Base-by-base conservation (phyloP, 2,329 filamentous ascomycete genomes). In the Talaromyces atroroseus region DNA sequence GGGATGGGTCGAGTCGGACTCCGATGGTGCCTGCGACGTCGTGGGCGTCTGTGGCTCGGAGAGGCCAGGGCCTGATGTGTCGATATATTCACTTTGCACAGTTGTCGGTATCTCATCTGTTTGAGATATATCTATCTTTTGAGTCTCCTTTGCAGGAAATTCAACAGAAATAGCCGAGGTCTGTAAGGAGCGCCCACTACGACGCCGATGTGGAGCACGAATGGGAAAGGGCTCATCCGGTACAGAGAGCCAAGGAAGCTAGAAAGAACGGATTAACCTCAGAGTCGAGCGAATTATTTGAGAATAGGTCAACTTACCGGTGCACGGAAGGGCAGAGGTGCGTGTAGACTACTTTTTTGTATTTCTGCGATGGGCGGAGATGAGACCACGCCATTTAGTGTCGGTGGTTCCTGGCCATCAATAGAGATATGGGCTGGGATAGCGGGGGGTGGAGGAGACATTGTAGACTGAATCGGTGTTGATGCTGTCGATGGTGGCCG, bases 231-330 rank as follows among this genome's bases (percentile, higher is more conserved):
- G 70, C 32, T 70, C 71, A 20, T 80, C 78, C 16, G 80, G 76
- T 26, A 80, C 76, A 12, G 82, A 86, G 34, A 82, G 75, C 83
- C 83, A 86, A 11, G 83, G 83, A 20, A 86, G 70, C 77, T 81
- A 61, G 11, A 51, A 29, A 32, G 14, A 26, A 57, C 44, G 8
- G 42, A 51, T 7, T 47, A 53, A 67, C 52, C 66, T 60, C 10
- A 44, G 52, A 50, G 36, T 52, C 23, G 46, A 40, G 57, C 46
- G 24, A 26, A 52, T 45, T 12, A 7, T 38, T 38, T 10, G 16
- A 10, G 26, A 32, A 18, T 14, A 3, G 16, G 7, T 14, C 11
- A 34, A 66, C 75, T 70, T 68, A 79, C 77, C 12, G 75, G 73
- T 58, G 81, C 77, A 59, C 76, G 75, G 65, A 77, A 83, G 1